Evolutionary conservation across 2,329 filamentous ascomycete genomes (phyloP).

Genomic region (Raffaelea albimanens): DNA sequence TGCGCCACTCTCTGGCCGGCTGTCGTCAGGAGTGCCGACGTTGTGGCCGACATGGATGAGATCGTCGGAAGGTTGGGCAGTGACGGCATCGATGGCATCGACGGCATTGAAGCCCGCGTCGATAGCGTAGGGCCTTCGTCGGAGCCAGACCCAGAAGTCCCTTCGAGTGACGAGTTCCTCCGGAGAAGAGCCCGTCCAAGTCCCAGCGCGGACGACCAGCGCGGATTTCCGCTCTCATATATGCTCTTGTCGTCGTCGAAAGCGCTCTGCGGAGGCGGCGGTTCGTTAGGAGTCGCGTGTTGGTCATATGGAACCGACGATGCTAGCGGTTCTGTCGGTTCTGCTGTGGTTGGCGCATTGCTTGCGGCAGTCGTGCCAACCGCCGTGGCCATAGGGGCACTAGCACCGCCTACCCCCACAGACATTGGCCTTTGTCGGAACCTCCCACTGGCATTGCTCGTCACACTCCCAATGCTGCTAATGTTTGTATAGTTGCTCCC

Average conservation of each 20-base stretch:
- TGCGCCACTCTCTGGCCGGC: conserved; percentile 8
- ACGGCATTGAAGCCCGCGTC: not conserved
- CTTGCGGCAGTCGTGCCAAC: too few species aligned
- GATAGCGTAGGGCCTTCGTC: not conserved
- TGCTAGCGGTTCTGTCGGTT: too few species aligned
- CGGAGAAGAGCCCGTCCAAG: not conserved
- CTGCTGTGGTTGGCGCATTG: too few species aligned
- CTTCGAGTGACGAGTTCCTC: not conserved
- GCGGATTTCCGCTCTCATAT: not conserved
- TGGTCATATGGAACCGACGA: too few species aligned
- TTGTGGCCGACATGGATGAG: not conserved
- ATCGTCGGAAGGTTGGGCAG: too few species aligned
- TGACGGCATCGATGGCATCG: too few species aligned
- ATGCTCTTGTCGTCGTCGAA: not conserved
- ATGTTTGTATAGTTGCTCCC: not conserved
- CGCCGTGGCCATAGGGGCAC: too few species aligned
- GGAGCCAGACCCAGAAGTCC: not conserved
- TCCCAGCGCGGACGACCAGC: not conserved
- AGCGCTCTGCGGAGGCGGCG: not conserved
- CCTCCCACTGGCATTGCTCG: not conserved
- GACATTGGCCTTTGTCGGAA: too few species aligned
- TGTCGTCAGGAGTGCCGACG: conserved; percentile 4
- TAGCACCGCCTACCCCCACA: too few species aligned
- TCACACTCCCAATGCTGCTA: not conserved
- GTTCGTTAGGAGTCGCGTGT: too few species aligned